Percentiles rank a stretch among this genome's conserved stretches.
Conservation (phyloP, 2,329 filamentous ascomycete genomes). For the Berkeleyomyces basicola region DNA sequence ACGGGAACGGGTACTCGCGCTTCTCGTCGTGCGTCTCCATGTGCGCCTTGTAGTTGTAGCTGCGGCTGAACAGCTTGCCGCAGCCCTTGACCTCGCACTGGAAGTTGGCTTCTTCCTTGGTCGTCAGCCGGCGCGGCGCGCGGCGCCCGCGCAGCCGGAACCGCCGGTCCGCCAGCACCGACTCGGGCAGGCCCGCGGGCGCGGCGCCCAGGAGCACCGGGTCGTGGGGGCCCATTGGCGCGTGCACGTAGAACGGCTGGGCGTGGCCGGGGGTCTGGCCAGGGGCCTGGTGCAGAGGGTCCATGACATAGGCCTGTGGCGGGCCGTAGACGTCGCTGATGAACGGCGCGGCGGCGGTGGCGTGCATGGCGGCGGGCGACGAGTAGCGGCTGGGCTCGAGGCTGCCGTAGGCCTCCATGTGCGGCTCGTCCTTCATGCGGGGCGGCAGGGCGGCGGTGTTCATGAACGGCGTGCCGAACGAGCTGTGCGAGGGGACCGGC, state of each 20-base stretch:
- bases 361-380: conserved; percentile 24
- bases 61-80: conserved; percentile 62
- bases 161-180: conserved; percentile 1
- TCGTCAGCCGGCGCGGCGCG: conserved; percentile 37
- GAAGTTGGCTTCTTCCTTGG: conserved; percentile 53
- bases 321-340: conserved; percentile 12
- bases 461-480: conserved; percentile 6
- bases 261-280: not conserved
- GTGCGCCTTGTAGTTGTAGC: conserved; percentile 77
- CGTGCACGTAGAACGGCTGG: not conserved
- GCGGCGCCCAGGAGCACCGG: conserved; percentile 15
- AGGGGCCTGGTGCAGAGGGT: conserved; percentile 6
- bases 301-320: conserved; percentile 16
- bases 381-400: conserved; percentile 20
- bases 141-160: conserved; percentile 19
- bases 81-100: conserved; percentile 54
- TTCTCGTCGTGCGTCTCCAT: conserved; percentile 68
- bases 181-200: not conserved
- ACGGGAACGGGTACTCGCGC: conserved; percentile 54
- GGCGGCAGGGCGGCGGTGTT: conserved; percentile 17
- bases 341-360: conserved; percentile 14
- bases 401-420: conserved; percentile 3
- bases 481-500: conserved; percentile 12
- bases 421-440: conserved; percentile 25
- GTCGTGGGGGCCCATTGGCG: not conserved